phyloP scores from a whole-genome alignment of 495 filamentous ascomycete species.

The Lentithecium fluviatile region DNA sequence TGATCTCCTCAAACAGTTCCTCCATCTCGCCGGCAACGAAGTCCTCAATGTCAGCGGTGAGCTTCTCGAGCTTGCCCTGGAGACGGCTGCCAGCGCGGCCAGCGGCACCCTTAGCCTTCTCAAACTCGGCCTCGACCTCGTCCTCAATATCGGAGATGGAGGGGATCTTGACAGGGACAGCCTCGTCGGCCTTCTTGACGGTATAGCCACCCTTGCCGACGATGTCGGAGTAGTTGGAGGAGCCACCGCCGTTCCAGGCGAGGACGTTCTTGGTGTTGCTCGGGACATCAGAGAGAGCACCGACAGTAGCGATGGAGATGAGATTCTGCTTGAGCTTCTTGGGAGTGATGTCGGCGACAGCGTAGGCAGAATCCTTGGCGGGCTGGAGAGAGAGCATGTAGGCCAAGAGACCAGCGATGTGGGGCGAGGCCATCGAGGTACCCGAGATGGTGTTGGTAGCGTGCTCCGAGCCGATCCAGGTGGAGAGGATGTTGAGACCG shows the following conservation, averaged over 20 bases:
- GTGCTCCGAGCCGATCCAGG: conserved; percentile 94
- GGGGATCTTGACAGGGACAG: conserved; percentile 37
- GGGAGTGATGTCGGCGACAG: conserved; percentile 84
- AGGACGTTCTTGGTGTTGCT: conserved; percentile 82
- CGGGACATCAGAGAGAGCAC: conserved; percentile 79
- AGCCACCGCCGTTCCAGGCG: conserved; percentile 98
- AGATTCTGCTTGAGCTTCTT: conserved; percentile 90
- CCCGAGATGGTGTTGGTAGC: conserved; percentile 98
- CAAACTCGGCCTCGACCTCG: conserved; percentile 25
- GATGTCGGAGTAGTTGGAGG: conserved; percentile 84
- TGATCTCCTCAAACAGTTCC: conserved; percentile 64
- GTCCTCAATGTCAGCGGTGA: conserved; percentile 56
- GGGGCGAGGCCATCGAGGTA: conserved; percentile 98
- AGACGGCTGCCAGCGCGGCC: conserved; percentile 20
- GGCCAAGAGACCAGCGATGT: conserved; percentile 92
- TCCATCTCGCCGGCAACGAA: conserved; percentile 67
- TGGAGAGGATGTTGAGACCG: conserved; percentile 93
- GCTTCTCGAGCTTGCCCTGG: conserved; percentile 38
- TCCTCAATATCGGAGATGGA: conserved; percentile 26
- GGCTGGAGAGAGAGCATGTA: conserved; percentile 98
- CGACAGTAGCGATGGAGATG: conserved; percentile 77
- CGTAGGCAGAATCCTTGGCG: conserved; percentile 78
- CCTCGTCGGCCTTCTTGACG: conserved; percentile 17
- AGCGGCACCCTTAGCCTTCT: conserved; percentile 22
- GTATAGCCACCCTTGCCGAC: conserved; percentile 65